Base-by-base conservation (phyloP, 129 eudicot species). In the Artemisia argyi region DNA sequence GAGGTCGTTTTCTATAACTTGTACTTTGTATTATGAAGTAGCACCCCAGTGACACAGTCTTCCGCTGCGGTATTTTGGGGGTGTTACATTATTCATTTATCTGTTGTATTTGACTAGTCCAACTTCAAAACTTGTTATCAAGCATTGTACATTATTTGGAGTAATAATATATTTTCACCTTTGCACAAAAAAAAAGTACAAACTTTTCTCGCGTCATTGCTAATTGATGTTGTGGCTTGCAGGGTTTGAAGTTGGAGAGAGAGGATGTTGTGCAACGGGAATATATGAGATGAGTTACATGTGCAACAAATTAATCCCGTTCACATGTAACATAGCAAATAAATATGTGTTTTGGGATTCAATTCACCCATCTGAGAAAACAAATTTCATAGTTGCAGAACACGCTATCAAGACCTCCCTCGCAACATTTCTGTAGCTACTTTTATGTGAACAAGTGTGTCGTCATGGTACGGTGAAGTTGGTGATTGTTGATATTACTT, bases 291-390 rank as follows among this genome's bases (percentile, higher is more conserved):
- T 83, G 91, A 73, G 96, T 72, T 89, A 83, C 73, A 10, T 87
- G 67, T 92, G 98, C 68, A 77, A 83, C 74, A 66, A 44, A 53
- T 48, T 50, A 8, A 87, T 70, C 75, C 88, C 91, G 2, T 86
- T 73, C 73, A 89, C 96, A 14, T 92, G 98, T 80, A 11, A 42
- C 39, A 83, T 73, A 77, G 91, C 96, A 22, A 81, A 86, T 24
- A 86, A 85, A 20, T 85, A 87, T 78, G 91, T 91, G 28, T 91
- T 91, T 65, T 91, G 97, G 97, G 97, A 92, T 78, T 77, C 98
- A 30, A 81, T 92, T 73, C 98, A 92, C 26, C 95, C 95, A 18
- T 74, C 95, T 46, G 96, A 92, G 73, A 89, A 78, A 80, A 85
- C 96, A 69, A 89, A 89, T 68, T 67, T 78, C 42, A 79, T 92